Percentiles rank a stretch among this genome's conserved stretches.
These are phyloP conservation scores for Pestalotiopsis sp. DNA, from an alignment of 2,329 filamentous ascomycete species.

Conservation along the genomic window DNA sequence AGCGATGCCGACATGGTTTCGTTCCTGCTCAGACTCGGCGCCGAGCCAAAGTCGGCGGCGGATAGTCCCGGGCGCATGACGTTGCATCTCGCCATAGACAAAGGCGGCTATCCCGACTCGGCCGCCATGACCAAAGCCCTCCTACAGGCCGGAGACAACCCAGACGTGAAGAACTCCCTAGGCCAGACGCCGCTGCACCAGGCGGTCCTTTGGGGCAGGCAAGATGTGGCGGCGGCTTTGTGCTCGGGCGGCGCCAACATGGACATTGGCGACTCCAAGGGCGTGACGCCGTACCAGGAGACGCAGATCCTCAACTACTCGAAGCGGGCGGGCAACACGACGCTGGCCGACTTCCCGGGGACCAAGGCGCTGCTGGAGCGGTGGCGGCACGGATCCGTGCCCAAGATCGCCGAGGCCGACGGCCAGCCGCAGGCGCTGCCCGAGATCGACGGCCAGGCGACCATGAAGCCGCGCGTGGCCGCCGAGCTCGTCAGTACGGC, in stretches of 20 bases:
- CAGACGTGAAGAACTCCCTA: constrained; percentile 13
- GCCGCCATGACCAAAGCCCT: constrained; percentile 10
- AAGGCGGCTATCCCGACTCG: constrained; percentile 8
- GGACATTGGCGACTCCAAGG: constrained; percentile 9
- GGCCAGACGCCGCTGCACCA: constrained; percentile 21
- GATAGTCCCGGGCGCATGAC: constrained; percentile 7
- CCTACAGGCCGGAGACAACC: constrained; percentile 12
- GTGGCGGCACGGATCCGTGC: not conserved
- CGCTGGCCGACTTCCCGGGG: constrained; percentile 2
- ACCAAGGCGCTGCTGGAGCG: constrained; percentile 6
- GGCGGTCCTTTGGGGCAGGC: constrained; percentile 17
- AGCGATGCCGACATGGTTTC: constrained; percentile 12
- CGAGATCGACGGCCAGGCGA: not conserved
- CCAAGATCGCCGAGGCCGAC: constrained; percentile 3
- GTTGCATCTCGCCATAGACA: constrained; percentile 11
- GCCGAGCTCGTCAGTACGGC: not conserved
- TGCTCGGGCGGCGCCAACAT: constrained; percentile 11
- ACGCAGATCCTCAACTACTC: constrained; percentile 10
- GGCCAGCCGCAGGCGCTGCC: not conserved
- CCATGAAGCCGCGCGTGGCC: not conserved
- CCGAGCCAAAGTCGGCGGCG: not conserved
- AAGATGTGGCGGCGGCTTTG: constrained; percentile 12
- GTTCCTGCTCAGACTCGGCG: constrained; percentile 13
- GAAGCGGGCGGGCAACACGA: not conserved
- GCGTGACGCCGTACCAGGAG: constrained; percentile 12